Conservation (phyloP, 2,329 filamentous ascomycete species). For the Aspergillus sp. region DNA sequence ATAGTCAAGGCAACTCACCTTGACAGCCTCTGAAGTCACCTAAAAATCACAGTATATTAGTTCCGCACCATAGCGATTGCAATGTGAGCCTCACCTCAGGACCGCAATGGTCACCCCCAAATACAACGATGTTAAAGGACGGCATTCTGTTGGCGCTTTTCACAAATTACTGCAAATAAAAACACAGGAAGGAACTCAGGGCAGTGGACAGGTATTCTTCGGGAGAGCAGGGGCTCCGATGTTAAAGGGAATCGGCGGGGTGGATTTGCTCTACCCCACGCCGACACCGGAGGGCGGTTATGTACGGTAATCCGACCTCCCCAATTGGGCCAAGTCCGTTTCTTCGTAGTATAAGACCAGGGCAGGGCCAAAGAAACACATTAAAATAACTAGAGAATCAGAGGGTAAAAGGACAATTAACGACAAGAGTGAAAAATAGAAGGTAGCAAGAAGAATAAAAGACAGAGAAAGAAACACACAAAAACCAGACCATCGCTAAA, state of each 20-base stretch:
- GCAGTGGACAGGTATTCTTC: neutral
- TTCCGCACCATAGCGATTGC: neutral
- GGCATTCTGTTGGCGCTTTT: constrained; percentile 54
- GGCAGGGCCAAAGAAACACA: constrained; percentile 11
- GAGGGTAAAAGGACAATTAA: constrained; percentile 7
- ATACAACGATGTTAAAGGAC: constrained; percentile 75
- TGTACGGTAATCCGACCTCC: constrained; percentile 5
- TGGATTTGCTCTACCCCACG: constrained; percentile 22
- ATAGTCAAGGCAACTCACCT: constrained; percentile 55
- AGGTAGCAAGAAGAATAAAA: neutral
- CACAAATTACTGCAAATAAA: constrained; percentile 6
- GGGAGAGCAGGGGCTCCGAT: constrained; percentile 6
- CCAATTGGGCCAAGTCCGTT: constrained; percentile 8
- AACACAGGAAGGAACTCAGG: neutral
- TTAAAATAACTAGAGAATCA: constrained; percentile 19
- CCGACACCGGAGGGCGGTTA: constrained; percentile 28
- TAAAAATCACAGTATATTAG: constrained; percentile 33
- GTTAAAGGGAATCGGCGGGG: constrained; percentile 22
- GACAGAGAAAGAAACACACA: constrained; percentile 6
- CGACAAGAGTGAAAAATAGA: constrained; percentile 4
- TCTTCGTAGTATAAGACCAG: constrained; percentile 7
- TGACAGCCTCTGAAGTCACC: constrained; percentile 82
- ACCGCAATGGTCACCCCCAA: constrained; percentile 80
- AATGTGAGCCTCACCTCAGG: constrained; percentile 65
- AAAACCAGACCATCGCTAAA: constrained; percentile 13